Base-by-base conservation (phyloP, 306 rosid genomes). In the Ormosia emarginata region DNA sequence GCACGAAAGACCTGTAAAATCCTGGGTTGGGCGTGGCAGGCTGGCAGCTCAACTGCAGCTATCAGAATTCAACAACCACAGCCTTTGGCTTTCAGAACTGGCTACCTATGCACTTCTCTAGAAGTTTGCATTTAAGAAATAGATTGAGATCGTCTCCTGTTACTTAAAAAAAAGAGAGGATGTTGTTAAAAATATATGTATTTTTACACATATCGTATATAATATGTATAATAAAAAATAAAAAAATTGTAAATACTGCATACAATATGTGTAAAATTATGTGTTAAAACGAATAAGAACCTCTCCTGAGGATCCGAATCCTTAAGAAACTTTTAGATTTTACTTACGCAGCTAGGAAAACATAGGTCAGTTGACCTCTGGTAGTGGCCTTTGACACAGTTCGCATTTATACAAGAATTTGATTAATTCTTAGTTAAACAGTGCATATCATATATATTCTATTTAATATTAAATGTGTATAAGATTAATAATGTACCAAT, bases 21-120 rank as follows among this genome's bases (percentile, higher is more conserved):
- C 33, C 32, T 56, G 7, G 39, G 15, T 74, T 82, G 52, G 73
- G 73, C 40, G 32, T 55, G 70, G 47, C 59, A 74, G 76, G 67
- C 73, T 55, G 70, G 47, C 59, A 74, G 76, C 74, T 81, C 67
- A 78, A 83, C 86, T 37, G 36, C 80, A 34, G 32, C 76, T 32
- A 65, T 55, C 47, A 64, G 70, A 78, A 71, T 43, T 78, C 61
- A 76, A 55, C 68, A 76, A 52, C 75, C 61, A 17, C 52, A 49
- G 11, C 65, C 8, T 33, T 74, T 2, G 84, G 50, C 50, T 65
- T 47, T 64, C 30, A 6, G 74, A 63, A 72, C 1, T 50, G 29
- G 29, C 68, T 66, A 50, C 39, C 47, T 50, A 24, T 18, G 55
- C 7, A 39, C 62, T 18, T 57, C 29, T 58, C 67, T 55, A 39